Evolutionary conservation across 208 protist genomes (phyloP), one percentile per base, ranked within the genome.

Genomic region (Herpetomonas samuelpessoai): DNA sequence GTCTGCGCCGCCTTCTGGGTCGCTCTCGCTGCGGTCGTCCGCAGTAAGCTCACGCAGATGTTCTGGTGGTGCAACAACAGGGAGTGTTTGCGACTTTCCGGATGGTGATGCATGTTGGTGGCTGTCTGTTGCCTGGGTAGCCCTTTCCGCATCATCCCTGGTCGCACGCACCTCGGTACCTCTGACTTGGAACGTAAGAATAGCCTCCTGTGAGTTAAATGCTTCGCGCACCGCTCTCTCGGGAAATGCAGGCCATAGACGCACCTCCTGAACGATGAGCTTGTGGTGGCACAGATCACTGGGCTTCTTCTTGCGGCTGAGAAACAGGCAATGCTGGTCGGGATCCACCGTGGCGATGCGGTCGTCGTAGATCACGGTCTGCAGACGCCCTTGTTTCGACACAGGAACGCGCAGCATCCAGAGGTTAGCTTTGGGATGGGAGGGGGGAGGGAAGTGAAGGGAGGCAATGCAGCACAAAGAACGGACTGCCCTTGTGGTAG

Each of bases 251-350:
- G 62, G 62, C 62, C 62, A 68, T 21, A 58, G 44, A 1, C 44
- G 53, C 46, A 68, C 53, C 10, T 49, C 9, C 24, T 46, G 27
- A n/a, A 61, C 18, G 9, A 53, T 19, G 2, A 68, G 27, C 30
- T 54, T 50, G 46, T 58, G 62, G 0, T 68, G 31, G 41, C 3
- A 46, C 18, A 41, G 4, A 14, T 47, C 26, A 2, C 49, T 16
- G 1, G 54, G 30, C 7, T 38, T 18, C 30, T 68, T 31, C 45
- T 68, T 68, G 46, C 51, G 0, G 35, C 62, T 68, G 29, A 68
- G 54, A 54, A 26, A 61, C 22, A 48, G 10, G 24, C 47, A 48
- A 19, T 44, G 31, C 12, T 68, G 4, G n/a, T 44, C 46, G 9
- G 46, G n/a, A 30, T 56, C 51, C 1, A 61, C 3, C 1, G 62